Evolutionary conservation across 2,329 filamentous ascomycete species (phyloP), one percentile per base, ranked within the genome.

Genomic region (Clonostachys solani): DNA sequence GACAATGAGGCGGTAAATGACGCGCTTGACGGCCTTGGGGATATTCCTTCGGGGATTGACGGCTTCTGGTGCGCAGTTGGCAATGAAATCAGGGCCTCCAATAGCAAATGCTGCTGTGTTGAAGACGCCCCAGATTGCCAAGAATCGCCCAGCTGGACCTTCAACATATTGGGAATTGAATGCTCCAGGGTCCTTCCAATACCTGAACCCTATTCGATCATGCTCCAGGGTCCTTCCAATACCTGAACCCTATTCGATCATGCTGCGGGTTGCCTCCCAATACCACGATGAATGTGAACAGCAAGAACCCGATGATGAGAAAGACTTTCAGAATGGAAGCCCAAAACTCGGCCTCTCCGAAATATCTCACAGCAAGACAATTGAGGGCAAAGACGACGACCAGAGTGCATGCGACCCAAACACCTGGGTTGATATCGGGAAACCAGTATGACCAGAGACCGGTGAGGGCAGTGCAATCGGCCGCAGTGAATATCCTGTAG

Each of bases 331-430:
- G 75, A 73, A 36, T 60, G 60, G 53, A n/a, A n/a, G n/a, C n/a
- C n/a, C n/a, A n/a, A n/a, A 78, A 76, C 51, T 80, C 77, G 44
- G 75, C 67, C 51, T 80, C 77, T n/a, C 76, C 76, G 52, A 76
- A 80, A 17, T 73, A 64, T 23, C 71, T 60, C 33, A 70, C 66
- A 8, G 64, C 64, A 17, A 70, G 56, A 46, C 62, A 67, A 48
- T 71, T 71, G 37, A 66, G 51, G 6, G 62, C 37, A n/a, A 71
- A 56, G 59, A 69, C 67, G 19, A 62, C 54, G 35, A 60, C 50
- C 34, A 67, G 59, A 52, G 70, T 67, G 33, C 68, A 47, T 0
- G 67, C 68, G 46, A 67, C 65, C 42, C 68, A 59, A 2, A 55
- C 61, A 2, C 49, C 61, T 12, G 56, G 56, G 37, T 60, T 57